phyloP scores from a whole-genome alignment of 2,329 filamentous ascomycete genomes.

The Penicillium expansum region DNA sequence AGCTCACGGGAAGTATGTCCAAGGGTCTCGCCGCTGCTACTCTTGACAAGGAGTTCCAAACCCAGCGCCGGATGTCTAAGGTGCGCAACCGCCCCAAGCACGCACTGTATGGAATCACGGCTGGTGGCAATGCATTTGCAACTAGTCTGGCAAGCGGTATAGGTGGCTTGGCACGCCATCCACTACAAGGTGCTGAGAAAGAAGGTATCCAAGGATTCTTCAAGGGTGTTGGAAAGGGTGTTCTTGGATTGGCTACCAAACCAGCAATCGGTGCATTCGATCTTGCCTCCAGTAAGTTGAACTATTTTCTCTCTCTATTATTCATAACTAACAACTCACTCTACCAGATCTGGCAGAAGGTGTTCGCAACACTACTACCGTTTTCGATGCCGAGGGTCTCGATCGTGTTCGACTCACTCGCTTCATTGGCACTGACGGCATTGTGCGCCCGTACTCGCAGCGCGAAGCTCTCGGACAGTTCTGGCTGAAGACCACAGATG shows the following conservation, averaged over 20 bases:
- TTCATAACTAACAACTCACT: not conserved
- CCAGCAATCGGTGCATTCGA: constrained; percentile 96
- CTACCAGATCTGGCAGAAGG: constrained; percentile 77
- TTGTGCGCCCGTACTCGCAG: constrained; percentile 90
- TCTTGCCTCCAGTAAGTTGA: constrained; percentile 69
- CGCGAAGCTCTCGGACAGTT: constrained; percentile 95
- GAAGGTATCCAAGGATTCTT: constrained; percentile 93
- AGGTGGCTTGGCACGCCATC: constrained; percentile 87
- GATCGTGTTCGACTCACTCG: constrained; percentile 92
- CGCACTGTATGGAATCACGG: constrained; percentile 91
- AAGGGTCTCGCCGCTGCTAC: constrained; percentile 95
- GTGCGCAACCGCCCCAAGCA: constrained; percentile 95
- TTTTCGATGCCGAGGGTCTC: constrained; percentile 91
- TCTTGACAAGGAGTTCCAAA: constrained; percentile 97
- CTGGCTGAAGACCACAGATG: constrained; percentile 98
- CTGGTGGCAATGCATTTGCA: constrained; percentile 91
- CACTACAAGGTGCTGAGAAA: constrained; percentile 91
- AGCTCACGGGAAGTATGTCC: constrained; percentile 94
- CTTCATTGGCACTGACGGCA: constrained; percentile 87
- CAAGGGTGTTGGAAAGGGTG: constrained; percentile 94
- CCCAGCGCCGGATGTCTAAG: constrained; percentile 87
- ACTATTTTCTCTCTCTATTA: not conserved
- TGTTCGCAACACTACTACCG: constrained; percentile 96
- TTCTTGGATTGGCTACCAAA: constrained; percentile 93
- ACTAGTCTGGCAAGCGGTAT: constrained; percentile 91